A percentile compares a stretch with the other conserved stretches of the same genome.
Evolutionary conservation across 306 rosid species (phyloP).

Genomic region (Dryas drummondii): DNA sequence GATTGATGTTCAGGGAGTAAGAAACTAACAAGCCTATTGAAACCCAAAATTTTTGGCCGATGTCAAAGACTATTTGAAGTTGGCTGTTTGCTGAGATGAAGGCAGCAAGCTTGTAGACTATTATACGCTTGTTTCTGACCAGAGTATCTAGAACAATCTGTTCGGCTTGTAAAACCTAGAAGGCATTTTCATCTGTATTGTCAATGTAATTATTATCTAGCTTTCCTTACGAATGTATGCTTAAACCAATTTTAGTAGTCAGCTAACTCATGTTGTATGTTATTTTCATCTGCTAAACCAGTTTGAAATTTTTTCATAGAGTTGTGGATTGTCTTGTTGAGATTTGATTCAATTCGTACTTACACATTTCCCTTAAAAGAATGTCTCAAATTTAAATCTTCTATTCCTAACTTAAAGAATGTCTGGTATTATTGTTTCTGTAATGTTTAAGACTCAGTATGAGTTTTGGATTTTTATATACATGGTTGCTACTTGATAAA

Average conservation of each 20-base stretch:
- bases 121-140: slow-evolving; percentile 19
- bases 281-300: too few species aligned
- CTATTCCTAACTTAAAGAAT: neutral
- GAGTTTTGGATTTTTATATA: neutral
- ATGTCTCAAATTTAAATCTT: neutral
- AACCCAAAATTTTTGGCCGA: slow-evolving; percentile 16
- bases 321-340: neutral
- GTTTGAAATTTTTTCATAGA: too few species aligned
- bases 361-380: too few species aligned
- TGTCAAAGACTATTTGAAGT: slow-evolving; percentile 23
- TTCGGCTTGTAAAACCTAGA: slow-evolving; percentile 16
- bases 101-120: slow-evolving; percentile 21
- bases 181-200: neutral
- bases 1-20: slow-evolving; percentile 57
- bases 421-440: neutral
- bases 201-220: neutral
- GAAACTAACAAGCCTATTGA: slow-evolving; percentile 44
- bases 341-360: neutral
- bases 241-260: neutral
- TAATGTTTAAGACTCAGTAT: neutral
- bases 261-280: too few species aligned
- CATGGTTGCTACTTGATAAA: neutral
- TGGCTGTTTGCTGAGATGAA: slow-evolving; percentile 27
- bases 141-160: slow-evolving; percentile 8
- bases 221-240: neutral